Base-by-base conservation (phyloP, 1,284 basidiomycete genomes). In the Trichosporon coremiiforme region DNA sequence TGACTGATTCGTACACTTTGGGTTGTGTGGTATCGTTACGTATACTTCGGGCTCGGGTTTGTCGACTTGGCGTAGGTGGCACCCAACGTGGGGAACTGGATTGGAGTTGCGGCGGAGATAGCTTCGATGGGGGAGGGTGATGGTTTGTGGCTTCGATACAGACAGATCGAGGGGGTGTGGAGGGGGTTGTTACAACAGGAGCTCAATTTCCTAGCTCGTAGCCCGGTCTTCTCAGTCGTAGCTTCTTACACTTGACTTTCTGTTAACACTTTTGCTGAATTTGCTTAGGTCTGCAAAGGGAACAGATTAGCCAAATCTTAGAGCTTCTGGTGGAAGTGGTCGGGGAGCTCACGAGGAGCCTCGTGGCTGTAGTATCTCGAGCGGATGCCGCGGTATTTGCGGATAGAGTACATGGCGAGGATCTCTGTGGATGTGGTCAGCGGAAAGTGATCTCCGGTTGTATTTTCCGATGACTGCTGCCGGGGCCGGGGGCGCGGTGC, bases 361-460 rank as follows among this genome's bases (percentile, higher is more conserved):
- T 83, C 81, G 67, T 82, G 75, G 35, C 78, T 66, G 67, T 83
- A 78, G 71, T 95, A 95, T 84, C 89, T 88, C 65, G 90, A 86
- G 77, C 89, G 90, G 69, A 95, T 84, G 81, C 93, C 89, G 60
- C 93, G 88, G 78, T 94, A 95, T 82, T 95, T 95, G 76, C 91
- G 88, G 65, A 95, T 84, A 4, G 91, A 90, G 78, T 94, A 93
- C 53, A 95, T 83, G 0, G 93, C 92, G 57, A 95, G 85, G 0
- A 93, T 93, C 85, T 95, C 93, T 95, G 80, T 13, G 33, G 33
- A 33, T 2, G 12, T 65, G 35, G 70, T 69, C 41, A 69, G 68
- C 36, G 12, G 8, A 22, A 22, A n/a, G 12, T 13, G 22, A 64
- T 69, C 22, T 29, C 9, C 55, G 45, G 35, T 41, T 38, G 35